phyloP scores from a whole-genome alignment of 805 yeast species.

The Wickerhamiella qilinensis region DNA sequence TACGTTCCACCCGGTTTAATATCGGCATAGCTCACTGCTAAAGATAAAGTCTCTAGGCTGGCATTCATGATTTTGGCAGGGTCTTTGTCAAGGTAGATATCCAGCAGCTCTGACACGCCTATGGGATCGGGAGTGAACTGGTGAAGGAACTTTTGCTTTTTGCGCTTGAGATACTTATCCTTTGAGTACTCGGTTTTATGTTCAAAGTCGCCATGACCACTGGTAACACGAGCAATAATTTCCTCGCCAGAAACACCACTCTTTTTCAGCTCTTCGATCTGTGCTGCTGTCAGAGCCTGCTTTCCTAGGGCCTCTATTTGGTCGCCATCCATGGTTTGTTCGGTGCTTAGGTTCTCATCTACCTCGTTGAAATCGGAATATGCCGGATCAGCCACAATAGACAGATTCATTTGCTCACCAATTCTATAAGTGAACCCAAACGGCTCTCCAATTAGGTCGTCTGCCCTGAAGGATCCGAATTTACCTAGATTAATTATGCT shows the following conservation, averaged over 20 bases:
- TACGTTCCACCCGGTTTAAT: slow-evolving; percentile 82
- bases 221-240: slow-evolving; percentile 67
- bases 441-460: slow-evolving; percentile 61
- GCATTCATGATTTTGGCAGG: slow-evolving; percentile 56
- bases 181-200: slow-evolving; percentile 82
- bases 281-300: slow-evolving; percentile 61
- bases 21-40: slow-evolving; percentile 62
- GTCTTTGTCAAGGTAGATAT: slow-evolving; percentile 66
- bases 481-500: slow-evolving; percentile 66
- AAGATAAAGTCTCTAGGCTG: slow-evolving; percentile 71
- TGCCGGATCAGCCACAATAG: slow-evolving; percentile 14
- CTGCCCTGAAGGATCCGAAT: slow-evolving; percentile 71
- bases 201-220: slow-evolving; percentile 72
- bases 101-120: slow-evolving; percentile 52
- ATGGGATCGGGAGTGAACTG: slow-evolving; percentile 70
- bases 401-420: slow-evolving; percentile 29
- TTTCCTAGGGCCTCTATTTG: slow-evolving; percentile 49
- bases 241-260: slow-evolving; percentile 59
- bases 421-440: slow-evolving; percentile 87
- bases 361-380: slow-evolving; percentile 23
- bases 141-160: slow-evolving; percentile 79
- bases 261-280: slow-evolving; percentile 68
- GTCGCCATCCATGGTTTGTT: slow-evolving; percentile 46
- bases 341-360: slow-evolving; percentile 27
- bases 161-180: slow-evolving; percentile 79